Evolutionary conservation across 1,284 basidiomycete species (phyloP), one percentile per base, ranked within the genome.

Genomic region (Cystobasidium slooffiae): DNA sequence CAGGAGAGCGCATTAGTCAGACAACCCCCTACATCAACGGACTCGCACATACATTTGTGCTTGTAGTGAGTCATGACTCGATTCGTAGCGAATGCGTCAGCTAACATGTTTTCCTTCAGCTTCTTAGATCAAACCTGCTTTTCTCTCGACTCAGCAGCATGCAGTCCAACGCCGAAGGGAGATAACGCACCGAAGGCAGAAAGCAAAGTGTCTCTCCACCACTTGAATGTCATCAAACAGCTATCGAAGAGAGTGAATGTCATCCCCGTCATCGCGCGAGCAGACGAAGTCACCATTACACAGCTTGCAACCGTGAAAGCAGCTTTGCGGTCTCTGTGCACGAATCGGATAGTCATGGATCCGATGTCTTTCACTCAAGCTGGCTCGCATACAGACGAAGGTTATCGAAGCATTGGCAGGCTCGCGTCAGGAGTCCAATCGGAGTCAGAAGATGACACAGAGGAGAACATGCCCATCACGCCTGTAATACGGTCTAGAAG

Each of bases 191-290:
- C n/a, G 14, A 31, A 7, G 1, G 6, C 20, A 2, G 6, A 61
- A 1, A 6, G 3, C 58, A 16, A 14, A 14, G 58, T 65, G 20
- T 18, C 16, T 37, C 62, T 41, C 2, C 49, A 31, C 18, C 65
- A 68, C 22, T 18, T 39, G 6, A 3, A 18, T n/a, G 37, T 56
- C n/a, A 68, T 68, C 12, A n/a, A 56, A n/a, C 65, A 68, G 39
- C 49, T 68, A 10, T 49, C 20, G 12, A 68, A 68, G 65, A 49
- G 65, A 43, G 37, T 55, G 4, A 68, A 68, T 56, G 37, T 68
- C 41, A 55, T 68, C n/a, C 65, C 65, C 8, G 22, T 68, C 49
- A 55, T 68, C 9, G 65, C 65, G 8, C 47, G 47, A 41, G 65
- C 65, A 1, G 65, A 68, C 51, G 65, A 52, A 44, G 4, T 68